phyloP scores from a whole-genome alignment of 305 asterid genomes.

The Fraxinus velutina region DNA sequence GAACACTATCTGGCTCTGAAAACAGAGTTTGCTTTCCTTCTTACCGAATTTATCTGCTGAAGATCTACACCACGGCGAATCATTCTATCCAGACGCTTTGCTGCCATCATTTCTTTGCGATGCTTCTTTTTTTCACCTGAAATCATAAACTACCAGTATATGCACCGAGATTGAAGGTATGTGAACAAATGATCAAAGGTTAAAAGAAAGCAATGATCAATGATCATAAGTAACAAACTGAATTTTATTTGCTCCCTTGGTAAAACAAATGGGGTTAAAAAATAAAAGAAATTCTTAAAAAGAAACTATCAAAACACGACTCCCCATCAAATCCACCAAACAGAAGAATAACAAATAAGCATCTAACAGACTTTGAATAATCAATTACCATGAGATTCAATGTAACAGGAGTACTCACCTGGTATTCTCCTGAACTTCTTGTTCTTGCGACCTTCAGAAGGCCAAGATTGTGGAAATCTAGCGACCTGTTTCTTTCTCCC shows the following conservation, averaged over 20 bases:
- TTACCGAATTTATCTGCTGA: constrained; percentile 73
- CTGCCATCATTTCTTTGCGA: constrained; percentile 71
- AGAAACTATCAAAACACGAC: not conserved
- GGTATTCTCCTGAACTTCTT: constrained; percentile 53
- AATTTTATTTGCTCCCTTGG: not conserved
- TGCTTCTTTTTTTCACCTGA: constrained; percentile 88
- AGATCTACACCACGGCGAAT: constrained; percentile 78
- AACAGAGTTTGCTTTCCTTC: constrained; percentile 14
- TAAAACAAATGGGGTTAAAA: not conserved
- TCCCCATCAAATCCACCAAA: not conserved
- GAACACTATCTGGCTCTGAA: not conserved
- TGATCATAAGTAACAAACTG: not conserved
- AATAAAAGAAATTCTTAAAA: not conserved
- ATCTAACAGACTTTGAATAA: not conserved
- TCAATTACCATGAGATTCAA: not conserved
- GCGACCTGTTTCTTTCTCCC: constrained; percentile 69
- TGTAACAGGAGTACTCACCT: constrained; percentile 42
- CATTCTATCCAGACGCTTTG: constrained; percentile 82
- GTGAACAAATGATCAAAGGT: constrained; percentile 6
- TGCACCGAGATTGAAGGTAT: constrained; percentile 25
- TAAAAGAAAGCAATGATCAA: constrained; percentile 9
- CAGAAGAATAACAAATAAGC: not conserved
- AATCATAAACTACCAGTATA: constrained; percentile 21
- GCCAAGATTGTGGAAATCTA: constrained; percentile 60
- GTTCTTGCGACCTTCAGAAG: constrained; percentile 57